Percentiles rank a stretch among this genome's conserved stretches.
phyloP scores from a whole-genome alignment of 345 rosid species.

The Populus euphratica region DNA sequence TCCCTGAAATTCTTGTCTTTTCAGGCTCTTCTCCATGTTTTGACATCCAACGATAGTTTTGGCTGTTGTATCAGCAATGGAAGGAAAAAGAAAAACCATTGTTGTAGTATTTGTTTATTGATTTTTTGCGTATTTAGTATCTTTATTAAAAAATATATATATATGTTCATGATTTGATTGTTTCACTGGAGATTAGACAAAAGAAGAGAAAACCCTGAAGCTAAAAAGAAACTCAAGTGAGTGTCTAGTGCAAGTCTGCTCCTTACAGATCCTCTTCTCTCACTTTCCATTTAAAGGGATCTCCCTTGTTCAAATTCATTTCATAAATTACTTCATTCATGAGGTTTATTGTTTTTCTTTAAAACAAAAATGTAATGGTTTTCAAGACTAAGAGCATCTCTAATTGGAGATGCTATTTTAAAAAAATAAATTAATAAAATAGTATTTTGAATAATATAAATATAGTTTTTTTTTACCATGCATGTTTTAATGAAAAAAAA shows the following conservation, averaged over 20 bases:
- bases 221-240: neutral
- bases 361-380: neutral
- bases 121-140: neutral
- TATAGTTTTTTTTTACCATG: no score
- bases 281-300: neutral
- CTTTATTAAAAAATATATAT: neutral
- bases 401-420: no score
- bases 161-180: neutral
- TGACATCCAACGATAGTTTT: neutral
- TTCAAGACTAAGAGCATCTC: neutral
- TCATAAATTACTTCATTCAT: neutral
- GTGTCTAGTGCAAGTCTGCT: neutral
- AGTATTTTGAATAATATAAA: no score
- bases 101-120: neutral
- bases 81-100: neutral
- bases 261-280: neutral
- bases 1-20: neutral
- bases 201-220: neutral
- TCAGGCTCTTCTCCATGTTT: neutral
- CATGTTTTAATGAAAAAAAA: no score
- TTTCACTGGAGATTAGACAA: neutral
- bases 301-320: neutral
- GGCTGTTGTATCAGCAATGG: neutral
- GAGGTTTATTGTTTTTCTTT: neutral
- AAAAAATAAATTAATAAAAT: no score